Conservation (phyloP, 176 grass and related monocot genomes). For the Oryza longistaminata region DNA sequence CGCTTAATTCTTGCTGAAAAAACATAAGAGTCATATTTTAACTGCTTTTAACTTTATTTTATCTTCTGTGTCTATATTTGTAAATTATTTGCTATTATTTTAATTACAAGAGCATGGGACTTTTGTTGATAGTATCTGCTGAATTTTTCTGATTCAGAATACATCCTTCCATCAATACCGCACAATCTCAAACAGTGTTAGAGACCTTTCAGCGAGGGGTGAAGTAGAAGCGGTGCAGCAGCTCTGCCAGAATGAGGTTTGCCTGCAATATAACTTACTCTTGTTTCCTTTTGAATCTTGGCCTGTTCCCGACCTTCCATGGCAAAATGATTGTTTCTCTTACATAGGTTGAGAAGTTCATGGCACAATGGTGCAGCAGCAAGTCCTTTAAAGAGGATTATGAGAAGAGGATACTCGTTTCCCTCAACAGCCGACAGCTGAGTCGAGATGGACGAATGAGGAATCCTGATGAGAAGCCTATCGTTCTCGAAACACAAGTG, state of each 20-base stretch:
- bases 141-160: conserved; percentile 62
- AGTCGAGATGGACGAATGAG: conserved; percentile 83
- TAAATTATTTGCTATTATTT: background rate
- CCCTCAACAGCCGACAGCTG: conserved; percentile 67
- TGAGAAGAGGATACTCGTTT: conserved; percentile 77
- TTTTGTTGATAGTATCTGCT: background rate
- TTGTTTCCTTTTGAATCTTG: background rate
- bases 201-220: conserved; percentile 67
- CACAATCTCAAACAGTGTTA: conserved; percentile 57
- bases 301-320: background rate
- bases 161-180: conserved; percentile 70
- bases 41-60: background rate
- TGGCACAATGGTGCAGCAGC: conserved; percentile 69
- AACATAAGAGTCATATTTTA: background rate
- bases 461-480: conserved; percentile 89
- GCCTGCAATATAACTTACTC: background rate
- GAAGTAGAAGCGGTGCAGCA: conserved; percentile 67
- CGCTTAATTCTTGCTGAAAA: background rate
- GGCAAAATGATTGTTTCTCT: conserved; percentile 18
- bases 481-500: conserved; percentile 49
- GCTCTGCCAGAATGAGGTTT: conserved; percentile 69
- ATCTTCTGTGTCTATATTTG: background rate
- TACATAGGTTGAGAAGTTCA: conserved; percentile 79
- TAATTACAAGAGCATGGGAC: background rate
- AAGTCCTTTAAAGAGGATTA: conserved; percentile 89